Percentiles rank a stretch among this genome's conserved stretches.
phyloP scores from a whole-genome alignment of 352 stramenopile species.

The Globisporangium iwayamae region DNA sequence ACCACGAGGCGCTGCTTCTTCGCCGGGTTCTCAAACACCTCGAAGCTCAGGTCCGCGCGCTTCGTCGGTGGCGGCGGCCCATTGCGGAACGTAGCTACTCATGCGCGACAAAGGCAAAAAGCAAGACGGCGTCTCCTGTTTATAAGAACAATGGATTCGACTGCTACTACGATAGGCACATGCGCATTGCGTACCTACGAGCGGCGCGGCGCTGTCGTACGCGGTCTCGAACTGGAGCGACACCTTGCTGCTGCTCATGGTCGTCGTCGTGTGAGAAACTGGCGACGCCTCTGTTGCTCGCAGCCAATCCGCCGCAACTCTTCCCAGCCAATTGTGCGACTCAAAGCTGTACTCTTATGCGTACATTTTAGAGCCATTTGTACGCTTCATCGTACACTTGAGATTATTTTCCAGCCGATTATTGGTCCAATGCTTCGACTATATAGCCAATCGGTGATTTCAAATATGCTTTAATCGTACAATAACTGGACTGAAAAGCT shows the following conservation, averaged over 20 bases:
- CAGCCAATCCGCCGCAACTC: slow-evolving; percentile 18
- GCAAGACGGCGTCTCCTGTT: not conserved
- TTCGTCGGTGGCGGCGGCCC: slow-evolving; percentile 55
- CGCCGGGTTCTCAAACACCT: slow-evolving; percentile 73
- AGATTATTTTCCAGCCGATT: too few relatives aligned
- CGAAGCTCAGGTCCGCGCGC: slow-evolving; percentile 62
- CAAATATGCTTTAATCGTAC: too few relatives aligned
- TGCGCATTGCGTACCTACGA: slow-evolving; percentile 44
- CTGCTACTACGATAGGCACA: slow-evolving; percentile 1
- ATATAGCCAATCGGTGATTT: too few relatives aligned
- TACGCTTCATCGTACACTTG: too few relatives aligned
- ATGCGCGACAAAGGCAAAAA: not conserved
- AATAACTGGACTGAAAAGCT: too few relatives aligned
- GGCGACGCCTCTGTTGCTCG: not conserved
- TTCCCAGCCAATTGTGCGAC: slow-evolving; percentile 26
- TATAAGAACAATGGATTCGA: not conserved
- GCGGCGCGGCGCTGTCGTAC: slow-evolving; percentile 51
- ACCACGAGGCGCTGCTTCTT: slow-evolving; percentile 84
- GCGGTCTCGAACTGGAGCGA: slow-evolving; percentile 56
- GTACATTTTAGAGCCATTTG: not conserved
- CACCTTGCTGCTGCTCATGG: slow-evolving; percentile 63
- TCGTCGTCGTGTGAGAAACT: slow-evolving; percentile 14
- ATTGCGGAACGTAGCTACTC: slow-evolving; percentile 76
- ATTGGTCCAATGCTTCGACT: too few relatives aligned
- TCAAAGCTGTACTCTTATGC: not conserved